These are phyloP conservation scores for Thermoascus crustaceus DNA, from an alignment of 2,329 filamentous ascomycete species.

Conservation along the genomic window DNA sequence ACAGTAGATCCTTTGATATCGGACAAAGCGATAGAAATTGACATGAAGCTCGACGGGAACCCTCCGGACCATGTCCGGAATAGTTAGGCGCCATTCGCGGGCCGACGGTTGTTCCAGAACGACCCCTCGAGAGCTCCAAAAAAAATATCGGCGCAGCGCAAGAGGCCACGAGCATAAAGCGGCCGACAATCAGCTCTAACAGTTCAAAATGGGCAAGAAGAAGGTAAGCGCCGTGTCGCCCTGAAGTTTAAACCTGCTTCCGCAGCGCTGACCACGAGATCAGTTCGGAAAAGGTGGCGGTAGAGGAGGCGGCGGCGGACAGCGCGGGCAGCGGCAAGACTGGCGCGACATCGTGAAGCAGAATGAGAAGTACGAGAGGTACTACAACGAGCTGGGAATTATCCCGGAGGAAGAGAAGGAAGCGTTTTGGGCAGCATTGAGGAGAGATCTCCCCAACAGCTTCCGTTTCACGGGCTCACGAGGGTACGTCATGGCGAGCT, in stretches of 20 bases:
- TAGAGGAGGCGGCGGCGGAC: conserved; percentile 36
- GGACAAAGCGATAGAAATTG: too few relatives aligned
- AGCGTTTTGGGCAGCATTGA: conserved; percentile 76
- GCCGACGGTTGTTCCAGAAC: neutral
- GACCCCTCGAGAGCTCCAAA: conserved; percentile 2
- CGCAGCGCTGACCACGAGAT: neutral
- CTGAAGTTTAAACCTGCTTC: neutral
- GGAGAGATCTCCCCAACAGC: conserved; percentile 85
- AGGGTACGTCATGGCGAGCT: conserved; percentile 53
- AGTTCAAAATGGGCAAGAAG: conserved; percentile 10
- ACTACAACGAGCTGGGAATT: conserved; percentile 72
- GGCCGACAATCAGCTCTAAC: neutral
- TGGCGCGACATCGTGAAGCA: conserved; percentile 62
- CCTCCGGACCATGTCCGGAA: too few relatives aligned
- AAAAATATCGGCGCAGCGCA: conserved; percentile 3
- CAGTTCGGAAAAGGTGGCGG: conserved; percentile 26
- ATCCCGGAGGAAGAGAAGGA: conserved; percentile 69
- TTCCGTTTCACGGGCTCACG: conserved; percentile 96
- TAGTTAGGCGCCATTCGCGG: too few relatives aligned
- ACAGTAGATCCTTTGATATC: too few relatives aligned
- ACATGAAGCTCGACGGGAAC: too few relatives aligned
- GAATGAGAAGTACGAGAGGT: conserved; percentile 78
- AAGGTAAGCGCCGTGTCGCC: conserved; percentile 2
- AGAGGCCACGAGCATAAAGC: neutral
- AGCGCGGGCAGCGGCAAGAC: conserved; percentile 32